Percentiles rank a stretch among this genome's conserved stretches.
These are phyloP conservation scores for Exophiala xenobiotica DNA, from an alignment of 2,329 filamentous ascomycete genomes.

Conservation along the genomic window DNA sequence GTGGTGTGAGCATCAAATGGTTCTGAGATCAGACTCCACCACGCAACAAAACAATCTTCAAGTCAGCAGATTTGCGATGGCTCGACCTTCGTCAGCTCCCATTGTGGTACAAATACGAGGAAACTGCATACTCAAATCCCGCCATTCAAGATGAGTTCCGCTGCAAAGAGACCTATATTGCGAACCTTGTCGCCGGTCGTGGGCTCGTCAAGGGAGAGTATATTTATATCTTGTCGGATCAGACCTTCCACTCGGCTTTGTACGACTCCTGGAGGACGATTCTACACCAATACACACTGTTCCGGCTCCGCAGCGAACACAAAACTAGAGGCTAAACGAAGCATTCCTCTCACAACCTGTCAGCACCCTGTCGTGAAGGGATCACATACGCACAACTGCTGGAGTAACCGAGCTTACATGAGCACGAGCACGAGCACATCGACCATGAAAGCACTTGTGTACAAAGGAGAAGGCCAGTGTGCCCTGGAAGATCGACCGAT, in stretches of 20 bases:
- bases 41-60: neutral
- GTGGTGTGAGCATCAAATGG: neutral
- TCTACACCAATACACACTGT: neutral
- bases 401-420: neutral
- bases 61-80: neutral
- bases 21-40: neutral
- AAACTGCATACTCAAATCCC: neutral
- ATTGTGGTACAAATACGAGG: neutral
- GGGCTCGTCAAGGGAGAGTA: neutral
- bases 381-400: neutral
- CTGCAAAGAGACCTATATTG: neutral
- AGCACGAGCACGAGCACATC: neutral
- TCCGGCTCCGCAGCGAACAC: neutral
- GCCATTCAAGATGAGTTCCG: neutral
- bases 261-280: neutral
- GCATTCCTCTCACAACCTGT: neutral
- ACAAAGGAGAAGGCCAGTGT: conserved; percentile 38
- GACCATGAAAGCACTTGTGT: conserved; percentile 51
- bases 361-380: neutral
- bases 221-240: neutral
- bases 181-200: neutral
- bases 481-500: conserved; percentile 44
- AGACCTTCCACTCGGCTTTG: neutral
- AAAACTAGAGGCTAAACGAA: neutral
- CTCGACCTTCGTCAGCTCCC: neutral